Evolutionary conservation across 2,329 filamentous ascomycete genomes (phyloP).

Genomic region (Coniosporium tulheliwenetii): DNA sequence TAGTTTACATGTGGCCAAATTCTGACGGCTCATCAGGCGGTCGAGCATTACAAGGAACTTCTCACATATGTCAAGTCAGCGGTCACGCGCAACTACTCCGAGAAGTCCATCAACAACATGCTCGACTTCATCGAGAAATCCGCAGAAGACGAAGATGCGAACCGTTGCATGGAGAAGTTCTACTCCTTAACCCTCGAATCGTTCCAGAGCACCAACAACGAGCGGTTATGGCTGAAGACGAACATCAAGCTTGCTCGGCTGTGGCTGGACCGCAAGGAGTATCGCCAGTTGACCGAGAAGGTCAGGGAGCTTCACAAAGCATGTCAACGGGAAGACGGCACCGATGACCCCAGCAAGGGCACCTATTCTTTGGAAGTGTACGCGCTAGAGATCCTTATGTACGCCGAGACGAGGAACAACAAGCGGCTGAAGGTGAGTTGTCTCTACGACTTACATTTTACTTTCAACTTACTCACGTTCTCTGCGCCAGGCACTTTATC

Average conservation of each 20-base stretch:
- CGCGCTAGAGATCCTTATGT: constrained; percentile 96
- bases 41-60: constrained; percentile 85
- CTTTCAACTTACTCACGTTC: background rate
- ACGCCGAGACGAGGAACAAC: constrained; percentile 91
- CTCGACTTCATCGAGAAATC: constrained; percentile 94
- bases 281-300: constrained; percentile 63
- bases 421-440: constrained; percentile 66
- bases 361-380: constrained; percentile 94
- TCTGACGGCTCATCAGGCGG: constrained; percentile 42
- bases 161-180: constrained; percentile 81
- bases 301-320: constrained; percentile 76
- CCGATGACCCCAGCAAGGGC: constrained; percentile 85
- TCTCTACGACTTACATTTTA: constrained; percentile 1
- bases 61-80: constrained; percentile 95
- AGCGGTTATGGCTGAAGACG: constrained; percentile 92
- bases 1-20: background rate
- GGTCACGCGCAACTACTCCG: constrained; percentile 94
- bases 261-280: constrained; percentile 83
- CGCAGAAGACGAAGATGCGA: constrained; percentile 53
- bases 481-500: constrained; percentile 51
- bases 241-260: constrained; percentile 93
- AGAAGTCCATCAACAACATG: constrained; percentile 99
- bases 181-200: constrained; percentile 87
- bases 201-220: constrained; percentile 95
- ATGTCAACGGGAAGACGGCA: constrained; percentile 75